Conservation (phyloP, 306 rosid genomes). For the Medicago ruthenica region DNA sequence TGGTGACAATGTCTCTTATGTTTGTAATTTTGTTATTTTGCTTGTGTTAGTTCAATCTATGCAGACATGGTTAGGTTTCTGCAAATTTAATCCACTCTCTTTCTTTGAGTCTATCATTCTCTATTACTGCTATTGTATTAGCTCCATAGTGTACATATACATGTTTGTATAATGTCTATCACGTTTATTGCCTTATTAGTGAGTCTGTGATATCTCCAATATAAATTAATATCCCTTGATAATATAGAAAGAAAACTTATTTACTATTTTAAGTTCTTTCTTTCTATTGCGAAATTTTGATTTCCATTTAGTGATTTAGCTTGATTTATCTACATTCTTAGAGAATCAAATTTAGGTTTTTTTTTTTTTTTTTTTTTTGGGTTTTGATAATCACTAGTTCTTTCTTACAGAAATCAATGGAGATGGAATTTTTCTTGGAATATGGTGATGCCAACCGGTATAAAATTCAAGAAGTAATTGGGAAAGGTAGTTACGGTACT, state of each 20-base stretch:
- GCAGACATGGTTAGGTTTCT: no score
- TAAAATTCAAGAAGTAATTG: constrained; percentile 90
- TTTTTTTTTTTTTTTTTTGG: constrained; percentile 35
- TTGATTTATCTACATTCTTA: constrained; percentile 24
- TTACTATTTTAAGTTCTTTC: no score
- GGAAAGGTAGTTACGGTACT: constrained; percentile 97
- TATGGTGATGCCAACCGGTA: constrained; percentile 88
- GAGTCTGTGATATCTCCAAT: constrained; percentile 2
- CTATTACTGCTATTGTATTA: no score
- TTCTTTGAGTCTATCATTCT: neutral
- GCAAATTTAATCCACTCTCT: neutral
- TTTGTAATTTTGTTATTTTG: no score
- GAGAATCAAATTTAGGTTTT: constrained; percentile 24
- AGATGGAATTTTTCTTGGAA: constrained; percentile 91
- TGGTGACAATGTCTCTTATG: constrained; percentile 12
- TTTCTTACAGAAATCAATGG: constrained; percentile 67
- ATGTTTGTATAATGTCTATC: neutral
- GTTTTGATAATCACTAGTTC: constrained; percentile 31
- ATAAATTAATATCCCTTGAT: no score
- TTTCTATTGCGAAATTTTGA: neutral
- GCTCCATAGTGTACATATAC: constrained; percentile 19
- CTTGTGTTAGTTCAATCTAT: no score
- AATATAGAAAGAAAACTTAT: no score
- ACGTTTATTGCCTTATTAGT: constrained; percentile 13
- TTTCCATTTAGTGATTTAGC: constrained; percentile 22